phyloP scores from a whole-genome alignment of 2,329 filamentous ascomycete species.

The Sporothrix phasma region DNA sequence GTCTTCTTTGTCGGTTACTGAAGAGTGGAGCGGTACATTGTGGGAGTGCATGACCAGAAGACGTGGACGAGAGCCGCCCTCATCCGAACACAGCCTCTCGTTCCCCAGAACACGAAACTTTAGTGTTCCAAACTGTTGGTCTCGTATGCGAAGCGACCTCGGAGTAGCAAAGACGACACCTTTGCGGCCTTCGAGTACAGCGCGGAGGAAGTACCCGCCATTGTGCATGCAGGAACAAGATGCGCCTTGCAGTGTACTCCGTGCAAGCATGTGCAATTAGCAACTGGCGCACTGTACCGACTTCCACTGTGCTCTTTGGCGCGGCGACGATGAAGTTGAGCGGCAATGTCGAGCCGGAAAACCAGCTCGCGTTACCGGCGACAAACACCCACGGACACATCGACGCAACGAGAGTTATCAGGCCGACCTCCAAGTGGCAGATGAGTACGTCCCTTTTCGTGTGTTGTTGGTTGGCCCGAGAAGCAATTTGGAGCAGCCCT shows the following conservation, averaged over 20 bases:
- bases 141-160: not conserved
- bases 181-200: not conserved
- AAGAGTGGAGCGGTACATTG: not conserved
- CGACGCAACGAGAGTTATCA: no score
- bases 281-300: not conserved
- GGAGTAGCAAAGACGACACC: not conserved
- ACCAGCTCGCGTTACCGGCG: not conserved
- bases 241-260: not conserved
- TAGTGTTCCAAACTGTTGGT: not conserved
- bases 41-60: not conserved
- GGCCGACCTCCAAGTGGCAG: no score
- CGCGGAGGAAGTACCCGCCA: not conserved
- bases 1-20: not conserved
- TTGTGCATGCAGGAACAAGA: not conserved
- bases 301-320: no score
- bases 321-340: no score
- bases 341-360: no score
- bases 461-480: no score
- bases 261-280: not conserved
- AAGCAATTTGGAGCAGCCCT: no score
- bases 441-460: no score
- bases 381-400: no score
- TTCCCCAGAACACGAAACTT: not conserved
- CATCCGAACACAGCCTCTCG: not conserved
- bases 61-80: not conserved